Base-by-base conservation (phyloP, 257 asterid genomes). In the Nicotiana otophora region DNA sequence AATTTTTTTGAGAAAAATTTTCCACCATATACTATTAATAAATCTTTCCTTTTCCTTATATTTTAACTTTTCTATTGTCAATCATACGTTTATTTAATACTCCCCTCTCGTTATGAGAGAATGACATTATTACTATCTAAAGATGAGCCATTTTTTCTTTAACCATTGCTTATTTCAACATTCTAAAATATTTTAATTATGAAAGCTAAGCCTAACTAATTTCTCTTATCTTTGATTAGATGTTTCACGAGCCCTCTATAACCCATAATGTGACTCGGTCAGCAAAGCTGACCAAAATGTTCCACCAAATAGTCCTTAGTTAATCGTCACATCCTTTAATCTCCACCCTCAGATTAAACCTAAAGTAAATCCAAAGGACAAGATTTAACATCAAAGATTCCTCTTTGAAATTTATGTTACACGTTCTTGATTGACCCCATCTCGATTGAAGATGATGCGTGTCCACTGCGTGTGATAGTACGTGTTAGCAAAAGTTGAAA, bases 381-480 rank as follows among this genome's bases (percentile, higher is more conserved):
- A 23, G 72, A 85, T 80, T 28, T 7, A 80, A 26, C 1, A n/a
- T 10, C 1, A 28, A 14, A 65, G 76, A 36, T 82, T 82, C 69
- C 74, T 3, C 63, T 1, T 26, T 74, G 42, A 78, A 81, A 39
- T 54, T 54, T 57, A 78, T 30, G 30, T 10, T 36, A 61, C 69
- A 61, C 69, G 82, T 31, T 58, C 20, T 78, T 33, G 57, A 51
- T 28, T 69, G 79, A 84, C 48, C 66, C 65, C 82, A 28, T 15
- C 23, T 26, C 31, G n/a, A 70, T 34, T 78, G 53, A 69, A 48
- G 53, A 77, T 19, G 66, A 79, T 84, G 78, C 93, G 95, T 84
- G 93, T 89, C 67, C 79, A 11, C 64, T 68, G 88, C 91, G 93
- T 84, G 90, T 85, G 30, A n/a, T 46, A 31, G 67, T 26, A 81